Percentiles rank a stretch among this genome's conserved stretches.
Conservation (phyloP, 192 early-diverging fungal species). For the Podila epigama region DNA sequence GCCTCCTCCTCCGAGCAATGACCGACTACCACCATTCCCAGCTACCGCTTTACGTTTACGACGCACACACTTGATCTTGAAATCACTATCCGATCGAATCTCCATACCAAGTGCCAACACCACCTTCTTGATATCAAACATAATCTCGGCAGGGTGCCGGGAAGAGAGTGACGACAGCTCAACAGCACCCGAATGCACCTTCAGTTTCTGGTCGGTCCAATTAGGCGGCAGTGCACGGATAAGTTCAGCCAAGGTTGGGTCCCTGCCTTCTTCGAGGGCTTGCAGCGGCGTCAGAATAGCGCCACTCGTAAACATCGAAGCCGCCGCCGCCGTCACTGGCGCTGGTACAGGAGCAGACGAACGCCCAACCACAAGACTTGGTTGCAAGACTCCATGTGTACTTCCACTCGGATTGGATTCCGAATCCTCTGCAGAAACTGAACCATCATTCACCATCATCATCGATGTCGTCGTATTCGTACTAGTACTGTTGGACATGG, state of each 20-base stretch:
- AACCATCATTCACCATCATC: conserved; percentile 21
- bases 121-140: conserved; percentile 69
- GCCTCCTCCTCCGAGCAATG: background rate
- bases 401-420: conserved; percentile 10
- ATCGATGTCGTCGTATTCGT: too few relatives aligned
- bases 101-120: conserved; percentile 61
- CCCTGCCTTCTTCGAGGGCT: conserved; percentile 22
- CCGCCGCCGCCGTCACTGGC: background rate
- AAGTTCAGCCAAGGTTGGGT: conserved; percentile 14
- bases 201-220: conserved; percentile 65
- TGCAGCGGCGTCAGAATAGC: conserved; percentile 5
- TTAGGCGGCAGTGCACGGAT: conserved; percentile 38
- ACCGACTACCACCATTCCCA: conserved; percentile 1
- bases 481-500: background rate
- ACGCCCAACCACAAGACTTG: background rate
- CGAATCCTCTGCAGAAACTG: conserved; percentile 3
- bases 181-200: conserved; percentile 77
- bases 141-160: conserved; percentile 69
- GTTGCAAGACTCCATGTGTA: background rate
- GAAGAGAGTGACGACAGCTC: conserved; percentile 74
- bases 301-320: conserved; percentile 3
- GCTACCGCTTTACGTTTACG: conserved; percentile 48
- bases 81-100: conserved; percentile 60
- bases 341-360: background rate
- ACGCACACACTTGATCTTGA: conserved; percentile 63